A percentile compares a stretch with the other conserved stretches of the same genome.
Conservation (phyloP, 2,329 filamentous ascomycete genomes). For the Fusarium sp. region DNA sequence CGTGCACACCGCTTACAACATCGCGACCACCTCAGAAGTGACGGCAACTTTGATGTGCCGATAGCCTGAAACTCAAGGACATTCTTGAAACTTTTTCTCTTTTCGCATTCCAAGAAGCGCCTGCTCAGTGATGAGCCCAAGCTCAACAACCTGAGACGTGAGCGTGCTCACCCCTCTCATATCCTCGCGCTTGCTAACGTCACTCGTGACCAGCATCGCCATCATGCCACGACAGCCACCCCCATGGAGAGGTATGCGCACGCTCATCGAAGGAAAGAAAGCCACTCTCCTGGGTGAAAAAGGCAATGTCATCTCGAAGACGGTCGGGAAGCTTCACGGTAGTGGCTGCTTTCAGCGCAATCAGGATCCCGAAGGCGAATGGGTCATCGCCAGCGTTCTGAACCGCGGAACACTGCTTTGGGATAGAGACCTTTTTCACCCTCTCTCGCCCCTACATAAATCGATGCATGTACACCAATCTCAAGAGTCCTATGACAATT, state of each 20-base stretch:
- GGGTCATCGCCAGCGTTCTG: fast-evolving
- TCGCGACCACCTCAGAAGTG: fast-evolving
- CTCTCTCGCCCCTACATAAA: no score
- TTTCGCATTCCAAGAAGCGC: fast-evolving
- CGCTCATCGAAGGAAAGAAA: fast-evolving
- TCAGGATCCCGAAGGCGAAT: neutral
- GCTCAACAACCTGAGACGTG: neutral
- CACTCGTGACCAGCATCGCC: neutral
- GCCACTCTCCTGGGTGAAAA: neutral
- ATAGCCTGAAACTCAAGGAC: fast-evolving
- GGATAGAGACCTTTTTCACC: neutral
- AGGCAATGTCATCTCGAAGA: neutral
- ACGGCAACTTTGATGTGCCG: fast-evolving
- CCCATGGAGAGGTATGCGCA: neutral
- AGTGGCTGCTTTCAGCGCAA: neutral
- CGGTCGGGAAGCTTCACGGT: fast-evolving
- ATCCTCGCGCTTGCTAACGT: neutral
- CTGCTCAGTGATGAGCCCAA: fast-evolving
- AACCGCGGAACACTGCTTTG: neutral
- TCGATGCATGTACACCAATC: neutral
- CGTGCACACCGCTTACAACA: fast-evolving
- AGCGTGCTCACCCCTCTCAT: fast-evolving
- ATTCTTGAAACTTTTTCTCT: fast-evolving
- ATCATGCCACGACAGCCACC: neutral
- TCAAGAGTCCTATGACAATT: neutral